phyloP scores from a whole-genome alignment of 192 early-diverging fungal genomes.

The Coemansia sp. region DNA sequence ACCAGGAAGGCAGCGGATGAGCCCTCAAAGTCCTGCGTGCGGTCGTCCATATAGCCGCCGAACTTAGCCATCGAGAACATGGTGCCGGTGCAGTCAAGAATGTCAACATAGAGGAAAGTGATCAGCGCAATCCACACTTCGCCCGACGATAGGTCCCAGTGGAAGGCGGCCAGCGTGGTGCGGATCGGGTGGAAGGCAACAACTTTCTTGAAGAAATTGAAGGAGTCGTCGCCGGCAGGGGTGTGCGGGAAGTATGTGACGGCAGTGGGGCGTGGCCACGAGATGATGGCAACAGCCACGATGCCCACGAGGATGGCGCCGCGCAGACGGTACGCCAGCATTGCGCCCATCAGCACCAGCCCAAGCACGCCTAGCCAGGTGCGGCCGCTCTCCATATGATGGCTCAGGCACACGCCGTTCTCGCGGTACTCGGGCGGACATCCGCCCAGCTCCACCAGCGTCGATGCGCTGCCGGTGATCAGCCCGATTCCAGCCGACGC shows the following conservation, averaged over 20 bases:
- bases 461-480: constrained; percentile 61
- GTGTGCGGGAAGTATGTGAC: constrained; percentile 81
- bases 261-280: constrained; percentile 67
- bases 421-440: constrained; percentile 60
- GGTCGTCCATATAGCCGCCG: constrained; percentile 73
- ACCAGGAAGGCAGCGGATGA: constrained; percentile 72
- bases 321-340: constrained; percentile 66
- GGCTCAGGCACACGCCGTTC: constrained; percentile 59
- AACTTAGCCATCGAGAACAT: constrained; percentile 84
- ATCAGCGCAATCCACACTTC: constrained; percentile 80
- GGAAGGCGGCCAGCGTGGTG: constrained; percentile 59
- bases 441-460: constrained; percentile 71
- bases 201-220: constrained; percentile 72
- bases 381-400: constrained; percentile 64
- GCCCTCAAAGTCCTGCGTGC: constrained; percentile 75
- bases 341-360: constrained; percentile 66
- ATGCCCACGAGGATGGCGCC: constrained; percentile 75
- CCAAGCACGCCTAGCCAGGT: constrained; percentile 75
- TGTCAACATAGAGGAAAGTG: constrained; percentile 85
- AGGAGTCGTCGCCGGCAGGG: constrained; percentile 58
- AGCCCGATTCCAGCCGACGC: constrained; percentile 80
- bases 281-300: constrained; percentile 66
- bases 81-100: constrained; percentile 83
- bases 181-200: constrained; percentile 66
- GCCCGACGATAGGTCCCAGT: constrained; percentile 62